A percentile compares a stretch with the other conserved stretches of the same genome.
Conservation (phyloP, 306 rosid species). For the Fagus sylvatica region DNA sequence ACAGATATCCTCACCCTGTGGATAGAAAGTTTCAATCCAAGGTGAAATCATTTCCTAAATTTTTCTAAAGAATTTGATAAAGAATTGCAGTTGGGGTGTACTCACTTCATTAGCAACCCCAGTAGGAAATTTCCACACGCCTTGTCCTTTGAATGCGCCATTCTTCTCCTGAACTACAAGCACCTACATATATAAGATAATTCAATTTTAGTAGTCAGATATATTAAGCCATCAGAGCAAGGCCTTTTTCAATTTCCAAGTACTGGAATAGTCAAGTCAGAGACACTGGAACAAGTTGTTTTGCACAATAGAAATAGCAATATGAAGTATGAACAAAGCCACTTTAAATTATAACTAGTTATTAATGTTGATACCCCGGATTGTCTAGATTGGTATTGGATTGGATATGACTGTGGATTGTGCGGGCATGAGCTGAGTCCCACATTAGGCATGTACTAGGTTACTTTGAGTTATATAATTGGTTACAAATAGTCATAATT, state of each 20-base stretch:
- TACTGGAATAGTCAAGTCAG: background rate
- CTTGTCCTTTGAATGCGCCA: conserved; percentile 63
- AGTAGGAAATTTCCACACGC: conserved; percentile 87
- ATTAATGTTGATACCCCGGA: too few relatives aligned
- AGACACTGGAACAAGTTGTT: background rate
- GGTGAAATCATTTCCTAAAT: background rate
- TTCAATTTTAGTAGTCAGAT: conserved; percentile 10
- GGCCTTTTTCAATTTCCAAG: background rate
- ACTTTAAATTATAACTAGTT: too few relatives aligned
- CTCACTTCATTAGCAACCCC: conserved; percentile 77
- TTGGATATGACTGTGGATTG: too few relatives aligned
- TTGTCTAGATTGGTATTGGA: too few relatives aligned
- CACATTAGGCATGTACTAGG: too few relatives aligned
- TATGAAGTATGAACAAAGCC: too few relatives aligned
- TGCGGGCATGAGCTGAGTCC: too few relatives aligned
- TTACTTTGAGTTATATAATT: background rate
- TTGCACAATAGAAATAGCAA: too few relatives aligned
- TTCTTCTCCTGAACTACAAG: conserved; percentile 77
- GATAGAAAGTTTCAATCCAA: conserved; percentile 5
- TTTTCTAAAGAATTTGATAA: background rate
- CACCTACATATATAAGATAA: conserved; percentile 45
- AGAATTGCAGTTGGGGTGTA: background rate
- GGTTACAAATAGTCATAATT: too few relatives aligned
- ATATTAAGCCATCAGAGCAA: background rate
- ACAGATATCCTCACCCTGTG: conserved; percentile 80